Base-by-base conservation (phyloP, 140 eudicot genomes). In the Ambrosia hybrid region DNA sequence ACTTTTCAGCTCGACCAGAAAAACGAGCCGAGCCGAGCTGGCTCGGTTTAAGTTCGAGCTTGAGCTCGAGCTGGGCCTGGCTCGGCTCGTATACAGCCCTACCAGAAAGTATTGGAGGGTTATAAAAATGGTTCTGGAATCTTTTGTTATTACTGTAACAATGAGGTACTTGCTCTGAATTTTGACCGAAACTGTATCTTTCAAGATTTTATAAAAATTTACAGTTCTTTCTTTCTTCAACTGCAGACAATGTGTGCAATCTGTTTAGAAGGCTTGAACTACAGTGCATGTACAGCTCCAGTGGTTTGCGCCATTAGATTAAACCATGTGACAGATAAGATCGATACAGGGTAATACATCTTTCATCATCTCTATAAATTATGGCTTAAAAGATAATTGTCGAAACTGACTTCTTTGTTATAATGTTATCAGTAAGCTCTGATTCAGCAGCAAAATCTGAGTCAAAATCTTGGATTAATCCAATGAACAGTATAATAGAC, bases 41-140 rank as follows among this genome's bases (percentile, higher is more conserved):
- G n/a, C n/a, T n/a, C n/a, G n/a, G n/a, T n/a, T n/a, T n/a, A n/a
- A n/a, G n/a, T n/a, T n/a, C n/a, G n/a, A n/a, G n/a, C n/a, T n/a
- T n/a, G n/a, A n/a, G n/a, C n/a, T n/a, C n/a, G n/a, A n/a, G n/a
- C n/a, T n/a, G n/a, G n/a, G n/a, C n/a, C n/a, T n/a, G n/a, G n/a
- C n/a, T n/a, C n/a, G n/a, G n/a, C n/a, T n/a, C n/a, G n/a, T n/a
- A n/a, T n/a, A n/a, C n/a, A n/a, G n/a, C n/a, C n/a, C n/a, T n/a
- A n/a, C n/a, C 91, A 91, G 97, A 84, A 78, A 74, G 12, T 78
- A 78, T 78, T 88, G 69, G 81, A 78, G 64, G 97, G 97, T 53
- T 81, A 80, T 58, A 91, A 91, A 79, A 80, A 78, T 43, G 94
- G 92, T 4, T 77, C 77, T 84, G 95, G 76, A 62, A 94, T 94